Conservation (phyloP, 2,329 filamentous ascomycete species). For the Xylariaceae sp. region DNA sequence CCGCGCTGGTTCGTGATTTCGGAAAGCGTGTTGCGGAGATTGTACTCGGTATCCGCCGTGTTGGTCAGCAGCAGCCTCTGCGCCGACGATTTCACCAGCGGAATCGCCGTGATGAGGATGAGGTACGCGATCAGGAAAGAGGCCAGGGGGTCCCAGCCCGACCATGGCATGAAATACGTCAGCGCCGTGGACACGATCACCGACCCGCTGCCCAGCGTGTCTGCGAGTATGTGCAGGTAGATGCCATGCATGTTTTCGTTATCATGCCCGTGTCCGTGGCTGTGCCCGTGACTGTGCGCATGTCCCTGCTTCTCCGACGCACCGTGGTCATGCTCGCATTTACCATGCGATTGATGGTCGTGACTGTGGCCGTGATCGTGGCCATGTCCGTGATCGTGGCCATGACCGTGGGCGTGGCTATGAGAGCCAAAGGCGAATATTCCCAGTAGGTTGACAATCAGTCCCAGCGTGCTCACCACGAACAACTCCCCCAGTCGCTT, state of each 20-base stretch:
- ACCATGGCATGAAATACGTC: conserved; percentile 83
- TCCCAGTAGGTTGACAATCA: conserved; percentile 86
- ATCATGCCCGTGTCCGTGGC: conserved; percentile 55
- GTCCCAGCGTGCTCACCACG: conserved; percentile 77
- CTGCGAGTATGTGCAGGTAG: conserved; percentile 89
- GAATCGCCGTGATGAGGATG: conserved; percentile 87
- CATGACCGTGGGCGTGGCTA: conserved; percentile 48
- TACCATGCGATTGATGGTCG: too few relatives aligned
- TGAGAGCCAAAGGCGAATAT: conserved; percentile 77
- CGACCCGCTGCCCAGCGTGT: conserved; percentile 88
- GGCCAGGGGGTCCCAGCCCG: conserved; percentile 89
- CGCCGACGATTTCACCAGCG: conserved; percentile 79
- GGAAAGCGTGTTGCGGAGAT: conserved; percentile 76
- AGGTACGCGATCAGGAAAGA: conserved; percentile 90
- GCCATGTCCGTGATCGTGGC: conserved; percentile 26
- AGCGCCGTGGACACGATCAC: conserved; percentile 88
- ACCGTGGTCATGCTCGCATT: conserved; percentile 43
- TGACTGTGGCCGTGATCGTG: conserved; percentile 31
- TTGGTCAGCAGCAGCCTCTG: conserved; percentile 78
- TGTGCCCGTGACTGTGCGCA: conserved; percentile 33
- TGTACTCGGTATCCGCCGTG: conserved; percentile 80
- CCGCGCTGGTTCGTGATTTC: conserved; percentile 78
- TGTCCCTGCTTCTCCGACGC: conserved; percentile 35
- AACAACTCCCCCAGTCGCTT: conserved; percentile 82
- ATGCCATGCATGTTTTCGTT: conserved; percentile 99